Base-by-base conservation (phyloP, 345 rosid species). In the Durio zibethinus region DNA sequence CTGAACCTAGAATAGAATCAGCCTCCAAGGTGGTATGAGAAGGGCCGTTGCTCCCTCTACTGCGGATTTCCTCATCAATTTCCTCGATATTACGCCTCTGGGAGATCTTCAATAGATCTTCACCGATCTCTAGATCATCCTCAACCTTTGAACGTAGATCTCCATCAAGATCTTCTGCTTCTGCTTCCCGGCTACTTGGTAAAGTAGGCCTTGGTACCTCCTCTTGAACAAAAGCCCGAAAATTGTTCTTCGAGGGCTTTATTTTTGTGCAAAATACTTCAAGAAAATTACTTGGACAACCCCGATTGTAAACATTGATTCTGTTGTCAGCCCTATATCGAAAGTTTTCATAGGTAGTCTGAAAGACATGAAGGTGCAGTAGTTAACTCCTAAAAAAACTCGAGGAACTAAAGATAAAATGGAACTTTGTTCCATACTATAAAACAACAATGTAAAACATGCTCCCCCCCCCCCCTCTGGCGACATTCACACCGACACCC, bases 301-400 rank as follows among this genome's bases (percentile, higher is more conserved):
- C 97, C 60, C 78, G 84, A 76, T 90, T 78, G 77, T 86, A 91
- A 25, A 86, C 88, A 77, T 90, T 92, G 78, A 81, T 48, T 87
- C 93, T 87, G 77, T 76, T 89, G 83, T 91, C 96, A 61, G 98
- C 83, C 87, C 93, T 86, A 84, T 88, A 89, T 77, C 97, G 94
- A 82, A 93, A 91, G 79, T 96, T 93, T 83, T 96, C 99, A 79
- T 93, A 92, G 14, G 97, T 96, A n/a, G 98, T 96, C 97, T 94
- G 93, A 64, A 87, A 76, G 72, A 73, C 57, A 82, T n/a, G 63
- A 70, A 75, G 27, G n/a, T 33, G 29, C 16, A 54, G 47, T 52
- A 80, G 77, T 82, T 65, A 31, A 57, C 16, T 53, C n/a, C 8
- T 2, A 10, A 21, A 35, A n/a, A 68, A 35, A 23, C 45, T 35